Evolutionary conservation across 2,329 filamentous ascomycete genomes (phyloP), one percentile per base, ranked within the genome.

Genomic region (Fusarium siculi): DNA sequence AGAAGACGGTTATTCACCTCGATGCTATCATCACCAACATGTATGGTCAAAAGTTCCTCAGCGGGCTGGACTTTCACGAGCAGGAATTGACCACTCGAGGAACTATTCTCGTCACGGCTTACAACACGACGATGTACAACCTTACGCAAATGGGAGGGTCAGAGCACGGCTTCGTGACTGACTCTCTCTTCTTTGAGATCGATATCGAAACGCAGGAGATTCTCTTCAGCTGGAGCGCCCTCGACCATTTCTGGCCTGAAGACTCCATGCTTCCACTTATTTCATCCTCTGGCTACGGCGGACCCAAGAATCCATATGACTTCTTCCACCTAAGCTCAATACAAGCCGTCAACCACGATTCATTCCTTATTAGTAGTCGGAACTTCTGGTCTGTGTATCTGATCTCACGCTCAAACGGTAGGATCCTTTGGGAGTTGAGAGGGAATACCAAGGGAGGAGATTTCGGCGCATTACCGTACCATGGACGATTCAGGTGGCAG

Each of bases 131-230:
- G 0, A n/a, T 19, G 5, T 62, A 47, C 4, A 70, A 79, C 30
- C 67, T 79, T 0, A 58, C 69, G 0, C 9, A n/a, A 0, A 52
- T 78, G 16, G 75, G 77, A 4, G 78, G 78, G 1, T 42, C 40
- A 5, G n/a, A 25, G 7, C 32, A 67, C 1, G 76, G 72, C 0
- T 78, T 54, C 19, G 59, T 79, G 4, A 28, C 57, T 0, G 82
- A 85, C 66, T 78, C 77, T 25, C 63, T 83, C 39, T 79, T 85
- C 60, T 84, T 81, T 62, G 84, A 85, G 66, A 77, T 86, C n/a
- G 82, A 85, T 47, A 74, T 84, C 14, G 75, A 78, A 39, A 85
- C 82, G 0, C 77, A 79, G 32, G 75, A 84, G 30, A 71, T 85
- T 5, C 62, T 85, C 3, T 85, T 82, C 60, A 74, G 65, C 10